A percentile compares a stretch with the other conserved stretches of the same genome.
Conservation (phyloP, 2,329 filamentous ascomycete genomes). For the Orbilia oligospora region DNA sequence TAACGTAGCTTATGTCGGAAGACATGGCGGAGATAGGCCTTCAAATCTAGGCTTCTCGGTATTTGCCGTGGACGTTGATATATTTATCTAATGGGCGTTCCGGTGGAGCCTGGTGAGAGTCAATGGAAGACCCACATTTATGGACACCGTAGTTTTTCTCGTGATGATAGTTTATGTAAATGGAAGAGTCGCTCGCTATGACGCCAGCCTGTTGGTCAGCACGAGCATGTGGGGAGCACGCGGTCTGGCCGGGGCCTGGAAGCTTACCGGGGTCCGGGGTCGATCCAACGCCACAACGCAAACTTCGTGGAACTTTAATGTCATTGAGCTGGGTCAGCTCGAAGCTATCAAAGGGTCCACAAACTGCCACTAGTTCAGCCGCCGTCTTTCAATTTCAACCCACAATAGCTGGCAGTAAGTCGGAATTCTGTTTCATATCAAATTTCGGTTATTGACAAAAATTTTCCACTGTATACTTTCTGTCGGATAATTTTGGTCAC, state of each 20-base stretch:
- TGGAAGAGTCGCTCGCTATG: conserved; percentile 32
- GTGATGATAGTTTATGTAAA: conserved; percentile 5
- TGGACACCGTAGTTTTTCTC: neutral
- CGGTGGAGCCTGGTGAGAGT: conserved; percentile 1
- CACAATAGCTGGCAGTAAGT: too few relatives aligned
- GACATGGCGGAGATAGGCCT: conserved; percentile 41
- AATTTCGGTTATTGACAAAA: neutral
- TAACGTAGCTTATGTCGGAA: conserved; percentile 54
- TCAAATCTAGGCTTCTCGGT: conserved; percentile 7
- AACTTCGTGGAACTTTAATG: conserved; percentile 17
- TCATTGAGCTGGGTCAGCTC: neutral
- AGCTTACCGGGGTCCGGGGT: conserved; percentile 40
- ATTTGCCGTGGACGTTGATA: conserved; percentile 14
- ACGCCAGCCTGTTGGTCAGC: conserved; percentile 23
- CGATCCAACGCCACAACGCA: conserved; percentile 50
- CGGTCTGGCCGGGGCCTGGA: conserved; percentile 22
- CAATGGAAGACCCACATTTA: conserved; percentile 26
- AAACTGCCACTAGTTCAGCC: conserved; percentile 19
- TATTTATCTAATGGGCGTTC: conserved; percentile 19
- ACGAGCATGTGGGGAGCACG: conserved; percentile 18
- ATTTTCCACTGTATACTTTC: neutral
- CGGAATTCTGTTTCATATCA: neutral
- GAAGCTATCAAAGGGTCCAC: neutral
- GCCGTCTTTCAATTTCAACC: neutral
- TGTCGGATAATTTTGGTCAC: neutral